Evolutionary conservation across 1,284 basidiomycete species (phyloP), one percentile per base, ranked within the genome.

Genomic region (Cerioporus squamosus): DNA sequence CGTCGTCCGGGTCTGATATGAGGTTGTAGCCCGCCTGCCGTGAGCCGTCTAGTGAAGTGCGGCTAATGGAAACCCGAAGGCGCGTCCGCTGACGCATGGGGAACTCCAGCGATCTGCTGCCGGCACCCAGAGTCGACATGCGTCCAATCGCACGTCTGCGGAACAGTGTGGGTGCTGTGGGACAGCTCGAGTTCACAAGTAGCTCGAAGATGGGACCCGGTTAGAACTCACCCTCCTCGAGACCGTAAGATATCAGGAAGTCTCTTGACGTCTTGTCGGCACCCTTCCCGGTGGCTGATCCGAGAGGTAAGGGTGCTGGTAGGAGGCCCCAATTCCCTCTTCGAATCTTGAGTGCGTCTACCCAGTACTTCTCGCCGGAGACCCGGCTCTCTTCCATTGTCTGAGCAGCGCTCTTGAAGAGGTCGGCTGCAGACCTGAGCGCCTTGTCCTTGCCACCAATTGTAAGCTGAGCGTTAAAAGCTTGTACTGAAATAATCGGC

Each of bases 371-470:
- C 68, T 91, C 90, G 31, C 84, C 82, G 40, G 80, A 77, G 14
- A 82, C 63, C 36, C 87, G 77, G 20, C 83, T 79, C 45, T 82
- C 77, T 67, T 91, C 90, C 74, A 92, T 84, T 48, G 82, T 81
- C 49, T 83, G 79, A 12, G 89, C 86, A 5, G 90, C 90, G 31
- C 76, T 71, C 65, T 85, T 90, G 63, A 93, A 88, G 2, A 91
- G 75, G 54, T 80, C 77, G 0, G 87, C 81, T 26, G 91, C 91
- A 61, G 87, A 85, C 59, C 91, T 77, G 38, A 93, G 73, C 0
- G 90, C 85, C 66, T 86, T 85, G 59, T 93, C 91, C 72, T 93
- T 93, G 33, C 87, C 85, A 1, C 91, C 90, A 44, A 91, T 80
- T 6, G 81, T 78, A 5, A 93, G 75, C 63, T 93, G 90, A 0